Base-by-base conservation (phyloP, 73 alveolate species). In the Paraurostyla sp. region DNA sequence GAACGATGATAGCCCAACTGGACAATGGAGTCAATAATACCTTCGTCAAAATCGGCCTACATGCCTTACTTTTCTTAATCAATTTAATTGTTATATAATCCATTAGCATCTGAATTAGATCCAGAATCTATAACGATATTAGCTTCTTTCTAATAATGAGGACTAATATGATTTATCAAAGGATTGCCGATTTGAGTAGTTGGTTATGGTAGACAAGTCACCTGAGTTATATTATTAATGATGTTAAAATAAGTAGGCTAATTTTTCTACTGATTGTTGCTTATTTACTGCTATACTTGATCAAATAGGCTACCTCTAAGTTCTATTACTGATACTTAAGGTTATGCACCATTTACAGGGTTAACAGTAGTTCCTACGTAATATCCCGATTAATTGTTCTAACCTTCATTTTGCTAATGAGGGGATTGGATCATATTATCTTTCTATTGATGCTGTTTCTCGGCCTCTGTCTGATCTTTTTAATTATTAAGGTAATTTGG, bases 191-290 rank as follows among this genome's bases (percentile, higher is more conserved):
- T 6, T 15, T 13, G 18, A 18, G 13, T 1, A 38, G 56, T 33
- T 1, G 56, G 56, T 38, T 65, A 65, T 1, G 82, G 82, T 16
- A 65, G 46, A 65, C 82, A 65, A 18, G 82, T 65, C 6, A 65
- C 82, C 23, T 65, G 23, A 4, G 82, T 65, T 9, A 65, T 65
- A 38, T 65, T 65, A 22, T 65, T 65, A 16, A 65, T 22, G 6
- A 65, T 65, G 82, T 65, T 65, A 38, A 65, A 65, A 40, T 65
- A 38, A 38, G 35, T 65, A 40, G n/a, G n/a, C n/a, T n/a, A n/a
- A n/a, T n/a, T n/a, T n/a, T n/a, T n/a, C n/a, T n/a, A n/a, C n/a
- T n/a, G n/a, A n/a, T n/a, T n/a, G n/a, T n/a, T n/a, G n/a, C n/a
- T n/a, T n/a, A n/a, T n/a, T n/a, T n/a, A n/a, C n/a, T n/a, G n/a